Base-by-base conservation (phyloP, 2,329 filamentous ascomycete genomes). In the Tetracladium maxilliforme region DNA sequence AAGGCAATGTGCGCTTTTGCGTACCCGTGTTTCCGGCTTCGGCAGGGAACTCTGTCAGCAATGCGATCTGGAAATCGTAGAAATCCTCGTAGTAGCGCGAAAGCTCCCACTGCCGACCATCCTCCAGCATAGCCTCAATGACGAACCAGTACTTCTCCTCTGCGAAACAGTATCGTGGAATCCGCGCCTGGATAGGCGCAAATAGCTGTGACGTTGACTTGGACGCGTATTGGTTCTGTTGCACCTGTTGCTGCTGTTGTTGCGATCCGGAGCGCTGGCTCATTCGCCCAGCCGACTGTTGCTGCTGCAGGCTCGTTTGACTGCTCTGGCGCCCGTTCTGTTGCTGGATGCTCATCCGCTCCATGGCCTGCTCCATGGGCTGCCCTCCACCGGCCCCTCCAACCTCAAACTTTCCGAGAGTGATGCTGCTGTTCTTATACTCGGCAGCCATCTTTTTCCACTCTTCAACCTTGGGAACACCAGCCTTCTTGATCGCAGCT, bases 361-460 rank as follows among this genome's bases (percentile, higher is more conserved):
- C 72, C 66, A 82, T 74, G 26, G 68, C 65, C 35, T 76, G 66
- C 30, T 77, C 76, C 40, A 87, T 56, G 9, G 63, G 58, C 36
- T 67, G 64, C 37, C 65, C 56, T 17, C 38, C 42, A 33, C 14
- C 35, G 32, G 35, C 44, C 47, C 29, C 47, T 33, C 68, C 61
- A 30, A 56, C 61, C 40, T 87, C 82, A 38, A 92, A 87, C 52
- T 87, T 92, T 37, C 90, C 90, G 21, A 98, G 59, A 1, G 86
- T 87, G 45, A 98, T 95, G 53, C 90, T 95, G 49, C 86, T 93
- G 48, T 95, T 94, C 61, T 98, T 98, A 56, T 98, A 98, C 35
- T 94, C 87, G 28, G 87, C 87, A 1, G 90, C 86, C 83, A 94
- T 94, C 56, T 92, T 92, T 61, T 98, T 98, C 90, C 90, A 98